Evolutionary conservation across 768 basidiomycete genomes (phyloP), one percentile per base, ranked within the genome.

Genomic region (Trametes meyenii): DNA sequence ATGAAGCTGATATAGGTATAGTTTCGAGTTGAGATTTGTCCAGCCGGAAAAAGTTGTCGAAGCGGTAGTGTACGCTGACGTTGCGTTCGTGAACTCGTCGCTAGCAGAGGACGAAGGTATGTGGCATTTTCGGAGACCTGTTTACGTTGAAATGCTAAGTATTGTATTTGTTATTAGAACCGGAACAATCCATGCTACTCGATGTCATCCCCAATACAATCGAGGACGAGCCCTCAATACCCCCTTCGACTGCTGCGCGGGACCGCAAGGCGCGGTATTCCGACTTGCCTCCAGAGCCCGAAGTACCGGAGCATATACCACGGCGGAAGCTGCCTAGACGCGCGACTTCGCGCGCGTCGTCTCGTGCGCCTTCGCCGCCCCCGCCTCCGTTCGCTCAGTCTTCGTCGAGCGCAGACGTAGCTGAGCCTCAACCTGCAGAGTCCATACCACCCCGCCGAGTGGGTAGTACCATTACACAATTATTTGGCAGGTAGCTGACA

Each of bases 161-260:
- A 33, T 12, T n/a, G 44, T 7, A 48, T 65, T 66, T 24, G 71
- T 66, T 43, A 60, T 42, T 3, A 13, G n/a, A 23, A 39, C 14
- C 35, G 45, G 35, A 49, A 33, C 29, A 64, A 17, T 80, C 82
- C 3, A 70, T 78, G 10, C 73, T 83, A 0, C 84, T 84, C 1
- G 77, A 81, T 46, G 74, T 77, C 39, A 73, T 86, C 12, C 81
- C 81, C 4, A 87, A 85, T 60, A 81, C 84, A 0, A 77, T 79
- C 62, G 75, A 79, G 2, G 77, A 80, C 19, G 86, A 87, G 62
- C 79, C 81, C 0, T 80, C 82, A 5, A 60, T 78, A 8, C 72
- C 73, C 17, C 73, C 77, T 17, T 42, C 39, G 53, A 50, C 39
- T 46, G 42, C 38, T 2, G 2, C 36, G 46, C 19, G 11, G 24